Conservation (phyloP, 1,284 basidiomycete species). For the Heliocybe sulcata region DNA sequence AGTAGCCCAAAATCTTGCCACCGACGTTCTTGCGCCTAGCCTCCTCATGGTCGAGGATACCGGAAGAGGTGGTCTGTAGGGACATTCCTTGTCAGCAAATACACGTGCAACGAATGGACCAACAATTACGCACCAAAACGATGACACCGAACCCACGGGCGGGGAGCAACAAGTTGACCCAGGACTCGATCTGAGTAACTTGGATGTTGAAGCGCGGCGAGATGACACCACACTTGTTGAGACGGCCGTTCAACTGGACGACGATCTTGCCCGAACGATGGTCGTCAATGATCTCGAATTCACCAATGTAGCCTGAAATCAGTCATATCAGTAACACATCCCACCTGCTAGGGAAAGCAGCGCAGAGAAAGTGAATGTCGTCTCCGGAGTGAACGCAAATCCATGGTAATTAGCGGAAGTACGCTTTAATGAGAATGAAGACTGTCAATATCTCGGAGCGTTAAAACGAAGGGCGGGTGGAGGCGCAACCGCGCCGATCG, state of each 20-base stretch:
- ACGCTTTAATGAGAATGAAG: constrained; percentile 47
- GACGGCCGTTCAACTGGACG: constrained; percentile 94
- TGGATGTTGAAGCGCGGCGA: constrained; percentile 98
- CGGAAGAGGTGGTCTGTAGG: constrained; percentile 86
- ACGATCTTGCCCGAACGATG: constrained; percentile 99
- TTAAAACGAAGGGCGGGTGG: constrained; percentile 67
- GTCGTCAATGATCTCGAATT: constrained; percentile 99
- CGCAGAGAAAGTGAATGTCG: constrained; percentile 28
- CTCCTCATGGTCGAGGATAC: constrained; percentile 99
- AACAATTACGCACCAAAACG: constrained; percentile 62
- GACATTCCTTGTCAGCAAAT: constrained; percentile 3
- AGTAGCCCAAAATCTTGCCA: constrained; percentile 84
- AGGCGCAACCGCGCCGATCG: constrained; percentile 46
- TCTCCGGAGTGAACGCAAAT: constrained; percentile 50
- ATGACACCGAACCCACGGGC: constrained; percentile 96
- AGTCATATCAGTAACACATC: constrained; percentile 11
- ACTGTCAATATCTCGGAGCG: constrained; percentile 51
- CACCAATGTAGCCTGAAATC: constrained; percentile 88
- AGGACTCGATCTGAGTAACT: constrained; percentile 86
- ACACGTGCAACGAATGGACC: not conserved
- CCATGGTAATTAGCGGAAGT: constrained; percentile 26
- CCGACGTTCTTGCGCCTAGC: constrained; percentile 98
- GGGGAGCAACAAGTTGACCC: constrained; percentile 92
- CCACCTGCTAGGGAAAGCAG: constrained; percentile 1
- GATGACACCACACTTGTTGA: constrained; percentile 99